Evolutionary conservation across 352 stramenopile genomes (phyloP).

Genomic region (Phytophthora sansomeana): DNA sequence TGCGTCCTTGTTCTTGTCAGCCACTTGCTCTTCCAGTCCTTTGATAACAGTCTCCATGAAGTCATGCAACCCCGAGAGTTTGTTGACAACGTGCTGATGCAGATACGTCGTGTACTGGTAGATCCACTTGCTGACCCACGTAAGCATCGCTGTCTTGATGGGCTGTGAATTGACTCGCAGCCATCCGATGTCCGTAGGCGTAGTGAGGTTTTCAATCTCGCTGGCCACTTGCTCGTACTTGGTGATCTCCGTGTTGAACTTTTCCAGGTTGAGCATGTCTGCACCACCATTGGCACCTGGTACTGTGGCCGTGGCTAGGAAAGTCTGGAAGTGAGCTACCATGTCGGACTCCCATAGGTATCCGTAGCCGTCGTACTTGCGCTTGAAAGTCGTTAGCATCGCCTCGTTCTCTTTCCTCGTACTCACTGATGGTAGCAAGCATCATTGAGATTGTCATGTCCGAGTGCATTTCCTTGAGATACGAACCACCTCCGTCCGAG

Average conservation of each 20-base stretch:
- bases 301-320: conserved; percentile 80
- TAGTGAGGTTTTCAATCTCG: conserved; percentile 91
- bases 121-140: conserved; percentile 97
- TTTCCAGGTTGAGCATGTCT: conserved; percentile 92
- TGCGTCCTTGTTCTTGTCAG: conserved; percentile 93
- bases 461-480: conserved; percentile 97
- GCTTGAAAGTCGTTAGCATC: conserved; percentile 93
- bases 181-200: conserved; percentile 95
- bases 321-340: conserved; percentile 92
- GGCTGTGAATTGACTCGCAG: conserved; percentile 97
- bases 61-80: conserved; percentile 84
- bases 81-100: conserved; percentile 92
- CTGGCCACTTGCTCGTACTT: conserved; percentile 95
- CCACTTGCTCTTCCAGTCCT: conserved; percentile 91
- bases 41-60: conserved; percentile 95
- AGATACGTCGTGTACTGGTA: conserved; percentile 96
- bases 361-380: conserved; percentile 95
- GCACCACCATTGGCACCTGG: conserved; percentile 76
- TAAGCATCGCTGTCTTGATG: conserved; percentile 96
- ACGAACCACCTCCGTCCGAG: conserved; percentile 94
- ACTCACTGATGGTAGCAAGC: conserved; percentile 94
- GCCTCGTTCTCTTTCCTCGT: conserved; percentile 93
- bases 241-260: conserved; percentile 96
- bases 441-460: conserved; percentile 96
- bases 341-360: conserved; percentile 98